Evolutionary conservation across 179 eudicot species (phyloP).

Genomic region (Beta corolliflora): DNA sequence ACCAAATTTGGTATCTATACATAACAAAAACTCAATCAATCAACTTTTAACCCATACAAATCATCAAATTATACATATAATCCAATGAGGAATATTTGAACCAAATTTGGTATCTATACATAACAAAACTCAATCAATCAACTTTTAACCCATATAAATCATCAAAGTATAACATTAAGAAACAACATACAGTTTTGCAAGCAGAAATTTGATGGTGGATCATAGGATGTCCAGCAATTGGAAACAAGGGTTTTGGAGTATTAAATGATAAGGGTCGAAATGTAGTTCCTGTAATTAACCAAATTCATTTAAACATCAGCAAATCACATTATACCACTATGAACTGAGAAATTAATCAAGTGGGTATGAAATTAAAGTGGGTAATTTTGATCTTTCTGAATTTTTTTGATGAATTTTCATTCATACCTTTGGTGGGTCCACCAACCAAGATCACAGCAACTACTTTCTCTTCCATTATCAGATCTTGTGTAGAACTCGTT

Average conservation of each 20-base stretch:
- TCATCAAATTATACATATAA: slow-evolving; percentile 43
- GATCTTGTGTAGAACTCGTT: not conserved
- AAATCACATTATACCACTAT: slow-evolving; percentile 1
- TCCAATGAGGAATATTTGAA: slow-evolving; percentile 70
- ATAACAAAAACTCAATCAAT: slow-evolving; percentile 11
- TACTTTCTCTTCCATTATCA: slow-evolving; percentile 53
- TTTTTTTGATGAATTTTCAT: slow-evolving; percentile 6
- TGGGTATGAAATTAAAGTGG: slow-evolving; percentile 13
- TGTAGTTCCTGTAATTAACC: slow-evolving; percentile 63
- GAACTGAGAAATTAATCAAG: not conserved
- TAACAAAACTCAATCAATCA: slow-evolving; percentile 12
- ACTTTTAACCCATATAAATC: not conserved
- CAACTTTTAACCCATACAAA: not conserved
- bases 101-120: slow-evolving; percentile 74
- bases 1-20: slow-evolving; percentile 77
- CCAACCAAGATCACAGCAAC: slow-evolving; percentile 91
- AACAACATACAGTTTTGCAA: slow-evolving; percentile 67
- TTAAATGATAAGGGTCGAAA: slow-evolving; percentile 89
- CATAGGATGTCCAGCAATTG: slow-evolving; percentile 96
- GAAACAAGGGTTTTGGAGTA: slow-evolving; percentile 87
- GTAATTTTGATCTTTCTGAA: slow-evolving; percentile 18
- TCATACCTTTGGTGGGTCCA: slow-evolving; percentile 79
- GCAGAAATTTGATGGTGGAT: slow-evolving; percentile 94
- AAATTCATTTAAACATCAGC: slow-evolving; percentile 11
- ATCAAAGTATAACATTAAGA: slow-evolving; percentile 1